Evolutionary conservation across 208 protist genomes (phyloP).

Genomic region (Trypanosomatidae sp.): DNA sequence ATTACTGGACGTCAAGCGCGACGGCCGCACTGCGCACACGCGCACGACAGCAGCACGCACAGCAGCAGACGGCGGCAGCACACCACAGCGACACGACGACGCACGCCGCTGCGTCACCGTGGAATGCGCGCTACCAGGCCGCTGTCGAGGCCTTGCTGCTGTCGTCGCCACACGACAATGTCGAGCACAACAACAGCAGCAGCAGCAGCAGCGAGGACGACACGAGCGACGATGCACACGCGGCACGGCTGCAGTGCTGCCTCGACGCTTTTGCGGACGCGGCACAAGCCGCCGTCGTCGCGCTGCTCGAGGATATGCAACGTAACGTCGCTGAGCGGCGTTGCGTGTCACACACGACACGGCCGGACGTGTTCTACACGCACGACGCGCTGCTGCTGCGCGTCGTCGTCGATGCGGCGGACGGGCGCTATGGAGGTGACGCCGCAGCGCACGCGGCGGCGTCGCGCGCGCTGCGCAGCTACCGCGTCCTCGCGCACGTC

Average conservation of each 20-base stretch:
- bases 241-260: conserved; percentile 2
- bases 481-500: conserved; percentile 21
- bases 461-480: conserved; percentile 10
- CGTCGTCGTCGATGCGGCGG: conserved; percentile 31
- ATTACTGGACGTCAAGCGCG: conserved; percentile 19
- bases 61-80: too few relatives aligned
- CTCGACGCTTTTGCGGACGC: conserved; percentile 17
- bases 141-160: conserved; percentile 15
- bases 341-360: conserved; percentile 5
- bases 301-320: conserved; percentile 22
- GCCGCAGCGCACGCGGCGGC: conserved; percentile 8
- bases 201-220: neutral
- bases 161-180: conserved; percentile 6
- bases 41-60: too few relatives aligned
- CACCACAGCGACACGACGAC: neutral
- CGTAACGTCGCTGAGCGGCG: conserved; percentile 11
- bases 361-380: conserved; percentile 13
- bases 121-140: conserved; percentile 35
- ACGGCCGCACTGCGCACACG: too few relatives aligned
- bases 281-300: conserved; percentile 12
- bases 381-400: conserved; percentile 31
- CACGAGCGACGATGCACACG: neutral
- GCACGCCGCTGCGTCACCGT: too few relatives aligned
- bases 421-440: conserved; percentile 28
- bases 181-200: neutral